Base-by-base conservation (phyloP, 345 rosid species). In the Salix brachista region DNA sequence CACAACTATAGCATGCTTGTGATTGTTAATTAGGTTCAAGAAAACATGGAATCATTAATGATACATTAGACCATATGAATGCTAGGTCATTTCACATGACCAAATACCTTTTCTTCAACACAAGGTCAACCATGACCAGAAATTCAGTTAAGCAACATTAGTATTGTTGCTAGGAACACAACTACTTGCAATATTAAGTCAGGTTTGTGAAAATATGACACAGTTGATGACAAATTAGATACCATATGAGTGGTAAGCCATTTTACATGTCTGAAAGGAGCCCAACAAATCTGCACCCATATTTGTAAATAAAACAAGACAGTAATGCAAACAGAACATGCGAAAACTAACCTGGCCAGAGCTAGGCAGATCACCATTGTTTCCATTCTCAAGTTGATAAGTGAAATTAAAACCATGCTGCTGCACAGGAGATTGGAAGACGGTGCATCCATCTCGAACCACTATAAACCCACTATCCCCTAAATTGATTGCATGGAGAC, bases 401-500 rank as follows among this genome's bases (percentile, higher is more conserved):
- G 99, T 91, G 81, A 96, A 92, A 83, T 96, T 96, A 79, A 96
- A 96, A 81, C 86, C 96, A 85, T 93, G 98, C 82, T 92, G 99
- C 80, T 96, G 99, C 70, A 87, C 98, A 8, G 99, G 99, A 54
- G 99, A 96, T 19, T 94, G 91, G 73, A 96, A 93, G 32, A 96
- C 81, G 0, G 99, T 92, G 74, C 91, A 87, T 79, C 99, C 99
- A 86, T 92, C 97, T 62, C 99, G 91, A 71, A 96, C 91, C 70
- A 96, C 99, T 87, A 93, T 87, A 90, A 96, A 96, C 28, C 99
- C 99, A 85, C 99, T 96, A 80, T 96, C 99, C 23, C 99, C 99
- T 75, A 96, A 76, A 81, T 96, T 96, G 72, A 96, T 84, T 17
- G 99, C 97, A 56, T 84, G 86, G 52, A 91, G 88, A 67, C 94